Percentiles rank a stretch among this genome's conserved stretches.
These are phyloP conservation scores for Mortierella sp. DNA, from an alignment of 371 early-diverging fungal genomes.

Conservation along the genomic window DNA sequence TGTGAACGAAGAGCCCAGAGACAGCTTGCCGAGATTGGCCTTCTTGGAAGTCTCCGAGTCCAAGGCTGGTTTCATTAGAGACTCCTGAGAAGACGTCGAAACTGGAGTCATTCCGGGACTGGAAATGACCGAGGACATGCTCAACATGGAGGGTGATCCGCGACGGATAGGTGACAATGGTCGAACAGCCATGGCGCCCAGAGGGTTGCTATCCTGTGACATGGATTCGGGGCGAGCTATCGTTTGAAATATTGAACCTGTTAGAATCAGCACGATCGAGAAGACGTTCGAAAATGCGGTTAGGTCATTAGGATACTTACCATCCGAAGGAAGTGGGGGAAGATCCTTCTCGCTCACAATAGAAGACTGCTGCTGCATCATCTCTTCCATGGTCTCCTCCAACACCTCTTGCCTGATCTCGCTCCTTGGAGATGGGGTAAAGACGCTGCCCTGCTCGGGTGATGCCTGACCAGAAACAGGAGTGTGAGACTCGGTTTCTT, in stretches of 20 bases:
- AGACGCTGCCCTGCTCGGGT: neutral
- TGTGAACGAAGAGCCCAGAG: constrained; percentile 19
- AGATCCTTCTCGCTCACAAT: constrained; percentile 18
- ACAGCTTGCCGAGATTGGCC: constrained; percentile 13
- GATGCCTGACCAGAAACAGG: constrained; percentile 1
- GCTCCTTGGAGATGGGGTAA: no score
- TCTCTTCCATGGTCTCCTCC: constrained; percentile 11
- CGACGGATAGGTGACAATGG: constrained; percentile 53
- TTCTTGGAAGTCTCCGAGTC: constrained; percentile 10
- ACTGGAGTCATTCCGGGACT: constrained; percentile 22
- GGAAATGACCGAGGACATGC: constrained; percentile 37
- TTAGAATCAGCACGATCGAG: no score
- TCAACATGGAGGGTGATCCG: constrained; percentile 18
- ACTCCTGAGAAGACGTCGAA: no score
- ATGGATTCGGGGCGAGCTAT: neutral
- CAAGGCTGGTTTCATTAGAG: constrained; percentile 9
- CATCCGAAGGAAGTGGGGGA: constrained; percentile 31
- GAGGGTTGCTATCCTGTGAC: neutral
- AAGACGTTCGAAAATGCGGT: no score
- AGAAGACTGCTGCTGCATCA: constrained; percentile 3
- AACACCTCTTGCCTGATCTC: constrained; percentile 9
- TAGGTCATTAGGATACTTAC: constrained; percentile 10
- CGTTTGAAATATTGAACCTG: no score
- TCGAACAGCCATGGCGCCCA: constrained; percentile 25
- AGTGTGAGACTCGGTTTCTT: no score